Conservation (phyloP, 257 asterid species). For the Orobanche coerulescens region DNA sequence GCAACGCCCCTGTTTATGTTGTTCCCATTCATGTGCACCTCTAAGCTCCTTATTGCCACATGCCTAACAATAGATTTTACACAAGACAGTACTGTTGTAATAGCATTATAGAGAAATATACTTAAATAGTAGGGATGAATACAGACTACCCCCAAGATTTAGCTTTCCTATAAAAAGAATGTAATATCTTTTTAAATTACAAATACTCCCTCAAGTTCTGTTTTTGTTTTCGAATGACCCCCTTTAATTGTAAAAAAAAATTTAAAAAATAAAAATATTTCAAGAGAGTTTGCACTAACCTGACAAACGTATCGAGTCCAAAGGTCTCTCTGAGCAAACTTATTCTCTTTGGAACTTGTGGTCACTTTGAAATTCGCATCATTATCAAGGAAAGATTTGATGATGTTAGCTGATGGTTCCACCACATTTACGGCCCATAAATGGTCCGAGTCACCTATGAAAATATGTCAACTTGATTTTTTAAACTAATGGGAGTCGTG, state of each 20-base stretch:
- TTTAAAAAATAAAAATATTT: too few species aligned
- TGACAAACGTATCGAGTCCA: conserved; percentile 68
- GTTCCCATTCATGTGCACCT: conserved; percentile 89
- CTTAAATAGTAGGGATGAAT: too few species aligned
- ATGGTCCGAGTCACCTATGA: conserved; percentile 39
- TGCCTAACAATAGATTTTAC: conserved; percentile 36
- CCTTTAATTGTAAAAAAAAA: too few species aligned
- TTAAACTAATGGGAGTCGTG: background rate
- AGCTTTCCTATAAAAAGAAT: background rate
- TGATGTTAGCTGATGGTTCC: conserved; percentile 42
- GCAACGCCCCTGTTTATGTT: conserved; percentile 64
- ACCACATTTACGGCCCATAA: conserved; percentile 62
- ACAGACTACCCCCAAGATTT: too few species aligned
- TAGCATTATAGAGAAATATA: background rate
- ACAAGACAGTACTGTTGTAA: background rate
- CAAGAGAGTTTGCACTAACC: too few species aligned
- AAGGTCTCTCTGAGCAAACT: conserved; percentile 46
- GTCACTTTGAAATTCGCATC: conserved; percentile 21
- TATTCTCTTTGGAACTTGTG: conserved; percentile 20
- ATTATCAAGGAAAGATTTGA: conserved; percentile 47
- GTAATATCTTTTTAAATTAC: background rate
- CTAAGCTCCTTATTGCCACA: conserved; percentile 79
- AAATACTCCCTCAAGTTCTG: too few species aligned
- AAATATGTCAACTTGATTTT: conserved; percentile 4
- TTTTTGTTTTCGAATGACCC: too few species aligned